Percentiles rank a stretch among this genome's conserved stretches.
Evolutionary conservation across 306 rosid genomes (phyloP).

Genomic region (Quercus alba): DNA sequence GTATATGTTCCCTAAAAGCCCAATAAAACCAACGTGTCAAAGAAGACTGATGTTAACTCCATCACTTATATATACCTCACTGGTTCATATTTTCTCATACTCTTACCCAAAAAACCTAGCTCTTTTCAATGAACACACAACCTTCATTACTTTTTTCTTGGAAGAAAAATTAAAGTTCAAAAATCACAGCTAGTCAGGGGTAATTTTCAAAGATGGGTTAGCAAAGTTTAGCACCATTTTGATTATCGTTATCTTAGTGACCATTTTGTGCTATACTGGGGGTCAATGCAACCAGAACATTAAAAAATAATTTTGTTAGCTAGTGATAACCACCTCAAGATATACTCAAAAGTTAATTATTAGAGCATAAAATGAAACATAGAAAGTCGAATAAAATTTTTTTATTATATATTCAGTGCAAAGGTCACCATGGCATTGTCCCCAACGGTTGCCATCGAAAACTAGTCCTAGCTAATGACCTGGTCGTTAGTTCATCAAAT

Average conservation of each 20-base stretch:
- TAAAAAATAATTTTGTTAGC: no score
- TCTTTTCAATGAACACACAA: no score
- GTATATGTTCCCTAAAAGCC: background rate
- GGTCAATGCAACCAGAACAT: no score
- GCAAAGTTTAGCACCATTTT: background rate
- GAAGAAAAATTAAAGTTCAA: background rate
- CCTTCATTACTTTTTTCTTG: no score
- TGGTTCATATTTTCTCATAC: no score
- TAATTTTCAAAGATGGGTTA: background rate
- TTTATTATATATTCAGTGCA: background rate
- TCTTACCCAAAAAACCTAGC: no score
- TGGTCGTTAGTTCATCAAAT: conserved; percentile 31
- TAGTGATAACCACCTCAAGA: no score
- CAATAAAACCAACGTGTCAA: background rate
- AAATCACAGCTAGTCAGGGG: background rate
- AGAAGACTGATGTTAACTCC: background rate
- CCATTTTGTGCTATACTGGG: no score
- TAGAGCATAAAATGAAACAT: no score
- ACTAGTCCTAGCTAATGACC: conserved; percentile 48
- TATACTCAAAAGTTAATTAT: no score
- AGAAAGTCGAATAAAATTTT: no score
- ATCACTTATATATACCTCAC: no score
- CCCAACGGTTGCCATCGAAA: conserved; percentile 47
- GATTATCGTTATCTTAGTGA: background rate
- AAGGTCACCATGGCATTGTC: conserved; percentile 36